phyloP scores from a whole-genome alignment of 257 asterid genomes.

The Capsicum pubescens region DNA sequence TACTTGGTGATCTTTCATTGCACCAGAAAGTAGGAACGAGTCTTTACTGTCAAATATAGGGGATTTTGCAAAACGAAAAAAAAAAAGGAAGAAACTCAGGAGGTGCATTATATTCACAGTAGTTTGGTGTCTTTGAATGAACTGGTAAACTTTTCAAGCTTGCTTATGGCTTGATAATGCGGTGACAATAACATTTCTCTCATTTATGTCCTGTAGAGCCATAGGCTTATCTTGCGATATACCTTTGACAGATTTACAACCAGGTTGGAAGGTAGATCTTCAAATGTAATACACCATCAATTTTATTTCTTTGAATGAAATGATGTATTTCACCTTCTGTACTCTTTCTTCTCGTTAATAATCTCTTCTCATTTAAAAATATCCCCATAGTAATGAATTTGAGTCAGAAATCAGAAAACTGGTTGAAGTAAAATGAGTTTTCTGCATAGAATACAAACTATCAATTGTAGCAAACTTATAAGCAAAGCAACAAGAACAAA shows the following conservation, averaged over 20 bases:
- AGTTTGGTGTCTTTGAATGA: neutral
- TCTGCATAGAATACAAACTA: neutral
- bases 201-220: neutral
- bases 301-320: neutral
- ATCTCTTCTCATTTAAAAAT: neutral
- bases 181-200: neutral
- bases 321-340: neutral
- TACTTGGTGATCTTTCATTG: neutral
- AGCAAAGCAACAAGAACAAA: conserved; percentile 35
- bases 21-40: neutral
- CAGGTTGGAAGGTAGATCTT: neutral
- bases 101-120: too few species aligned
- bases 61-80: neutral
- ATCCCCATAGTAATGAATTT: neutral
- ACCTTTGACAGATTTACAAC: neutral
- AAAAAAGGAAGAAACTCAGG: neutral
- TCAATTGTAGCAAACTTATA: neutral
- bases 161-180: neutral
- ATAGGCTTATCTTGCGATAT: neutral
- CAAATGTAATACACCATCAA: neutral
- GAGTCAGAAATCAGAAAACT: neutral
- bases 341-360: neutral
- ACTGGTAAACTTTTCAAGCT: neutral
- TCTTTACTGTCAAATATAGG: conserved; percentile 6
- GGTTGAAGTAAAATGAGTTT: neutral